phyloP scores from a whole-genome alignment of 1,284 basidiomycete genomes.

The Irpex lacteus region DNA sequence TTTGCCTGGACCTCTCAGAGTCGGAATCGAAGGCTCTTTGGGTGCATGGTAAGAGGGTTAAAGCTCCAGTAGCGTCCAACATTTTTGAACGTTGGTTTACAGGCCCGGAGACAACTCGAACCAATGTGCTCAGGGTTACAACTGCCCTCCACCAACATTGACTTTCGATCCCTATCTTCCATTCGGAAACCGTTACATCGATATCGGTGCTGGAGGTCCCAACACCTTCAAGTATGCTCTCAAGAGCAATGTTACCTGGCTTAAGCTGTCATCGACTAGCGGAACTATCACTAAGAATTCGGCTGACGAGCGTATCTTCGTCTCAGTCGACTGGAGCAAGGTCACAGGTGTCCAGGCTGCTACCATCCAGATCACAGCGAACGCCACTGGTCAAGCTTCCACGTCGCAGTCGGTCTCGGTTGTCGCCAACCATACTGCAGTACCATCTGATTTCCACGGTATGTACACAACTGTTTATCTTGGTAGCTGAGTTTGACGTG shows the following conservation, averaged over 20 bases:
- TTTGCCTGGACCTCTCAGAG: constrained; percentile 57
- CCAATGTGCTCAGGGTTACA: constrained; percentile 49
- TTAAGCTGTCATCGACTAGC: constrained; percentile 42
- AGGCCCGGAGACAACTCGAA: constrained; percentile 63
- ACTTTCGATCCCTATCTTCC: constrained; percentile 55
- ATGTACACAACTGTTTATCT: constrained; percentile 5
- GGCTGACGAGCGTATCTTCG: constrained; percentile 54
- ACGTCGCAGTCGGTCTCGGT: constrained; percentile 39
- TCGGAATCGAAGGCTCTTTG: constrained; percentile 56
- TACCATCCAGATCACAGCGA: constrained; percentile 46
- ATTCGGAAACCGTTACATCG: constrained; percentile 51
- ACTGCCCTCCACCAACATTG: constrained; percentile 49
- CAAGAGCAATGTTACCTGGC: constrained; percentile 50
- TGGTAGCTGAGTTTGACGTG: not conserved
- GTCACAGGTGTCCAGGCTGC: constrained; percentile 43
- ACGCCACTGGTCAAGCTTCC: constrained; percentile 35
- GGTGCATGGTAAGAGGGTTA: constrained; percentile 48
- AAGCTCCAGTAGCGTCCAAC: not conserved
- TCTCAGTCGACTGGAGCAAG: constrained; percentile 60
- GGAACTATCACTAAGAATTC: constrained; percentile 49
- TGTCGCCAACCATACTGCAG: constrained; percentile 36
- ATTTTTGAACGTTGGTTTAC: not conserved
- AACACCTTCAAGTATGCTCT: constrained; percentile 54
- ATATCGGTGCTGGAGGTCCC: constrained; percentile 62
- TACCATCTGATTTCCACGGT: constrained; percentile 49